Evolutionary conservation across 2,329 filamentous ascomycete genomes (phyloP).

Genomic region (Drechslerella dactyloides): DNA sequence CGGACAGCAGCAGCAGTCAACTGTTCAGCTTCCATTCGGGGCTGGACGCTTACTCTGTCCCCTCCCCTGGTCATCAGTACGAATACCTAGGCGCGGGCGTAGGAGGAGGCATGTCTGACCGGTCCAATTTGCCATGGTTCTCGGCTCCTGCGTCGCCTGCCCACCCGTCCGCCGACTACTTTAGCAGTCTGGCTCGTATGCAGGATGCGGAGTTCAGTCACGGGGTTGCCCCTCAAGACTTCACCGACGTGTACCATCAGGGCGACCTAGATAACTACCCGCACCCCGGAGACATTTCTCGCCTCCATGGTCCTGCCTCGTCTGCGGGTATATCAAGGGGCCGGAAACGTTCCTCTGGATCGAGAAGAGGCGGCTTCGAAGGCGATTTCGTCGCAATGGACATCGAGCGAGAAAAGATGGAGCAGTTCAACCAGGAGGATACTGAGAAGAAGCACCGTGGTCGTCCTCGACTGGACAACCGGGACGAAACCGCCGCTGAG

Average conservation of each 20-base stretch:
- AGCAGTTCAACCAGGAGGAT: constrained; percentile 57
- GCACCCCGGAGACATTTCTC: constrained; percentile 44
- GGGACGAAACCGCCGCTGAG: constrained; percentile 77
- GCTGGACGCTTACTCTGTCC: constrained; percentile 50
- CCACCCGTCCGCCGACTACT: constrained; percentile 48
- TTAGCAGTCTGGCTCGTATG: constrained; percentile 48
- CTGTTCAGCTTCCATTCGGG: constrained; percentile 49
- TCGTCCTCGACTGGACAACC: constrained; percentile 75
- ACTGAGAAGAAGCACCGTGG: constrained; percentile 71
- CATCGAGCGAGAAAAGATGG: constrained; percentile 46
- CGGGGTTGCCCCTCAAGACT: constrained; percentile 49
- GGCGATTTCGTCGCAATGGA: constrained; percentile 48
- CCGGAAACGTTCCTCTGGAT: constrained; percentile 46
- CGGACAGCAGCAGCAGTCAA: constrained; percentile 35
- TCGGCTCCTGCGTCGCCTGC: constrained; percentile 51
- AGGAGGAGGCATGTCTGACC: constrained; percentile 51
- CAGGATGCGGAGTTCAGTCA: constrained; percentile 50
- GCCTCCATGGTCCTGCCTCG: constrained; percentile 31
- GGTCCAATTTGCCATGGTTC: constrained; percentile 51
- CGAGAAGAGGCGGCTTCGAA: constrained; percentile 48
- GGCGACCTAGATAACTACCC: constrained; percentile 50
- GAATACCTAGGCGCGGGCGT: constrained; percentile 49
- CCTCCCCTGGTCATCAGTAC: constrained; percentile 50
- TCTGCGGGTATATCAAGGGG: constrained; percentile 43
- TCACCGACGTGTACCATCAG: constrained; percentile 50